Base-by-base conservation (phyloP, 192 early-diverging fungal genomes). In the Geranomyces variabilis region DNA sequence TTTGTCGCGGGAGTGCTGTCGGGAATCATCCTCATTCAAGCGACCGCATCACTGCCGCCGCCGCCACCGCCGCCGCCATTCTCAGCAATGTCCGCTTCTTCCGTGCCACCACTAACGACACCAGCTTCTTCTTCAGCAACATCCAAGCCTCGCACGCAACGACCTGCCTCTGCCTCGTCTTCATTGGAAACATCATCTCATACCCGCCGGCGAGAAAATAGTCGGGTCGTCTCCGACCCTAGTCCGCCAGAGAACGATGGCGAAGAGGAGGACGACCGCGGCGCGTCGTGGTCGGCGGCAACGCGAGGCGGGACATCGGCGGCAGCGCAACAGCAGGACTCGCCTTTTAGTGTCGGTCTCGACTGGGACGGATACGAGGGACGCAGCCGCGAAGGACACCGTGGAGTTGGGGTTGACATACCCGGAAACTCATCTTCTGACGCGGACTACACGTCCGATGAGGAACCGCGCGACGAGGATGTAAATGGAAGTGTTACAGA, bases 1-100 rank as follows among this genome's bases (percentile, higher is more conserved):
- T 60, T 60, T 34, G 21, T 60, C 58, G 29, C 58, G 19, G 58
- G 58, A 19, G 58, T 60, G 21, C 17, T 34, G 31, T 60, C 58
- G 28, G 58, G 58, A 17, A 19, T 60, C 58, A 29, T 29, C 31
- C 15, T 60, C 31, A 31, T 60, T 19, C 58, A 60, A 2, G 58
- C 58, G 6, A 55, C 51, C 14, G 51, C 21, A 4, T 55, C 21
- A 28, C 51, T 55, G 19, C 51, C 51, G 26, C 21, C 19, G 21
- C 4, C 26, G 2, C 46, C 21, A 4, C 14, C 21, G 15, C 51
- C 14, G 19, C 51, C 51, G 26, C 21, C 19, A 7, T 6, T 15
- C 15, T 3, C 5, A 10, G 36, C 36, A 41, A 41, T 41, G 36
- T 41, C 36, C 10, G 36, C 36, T 41, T 10, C n/a, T n/a, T n/a